These are phyloP conservation scores for Cladosporium austrohemisphaericum DNA, from an alignment of 2,329 filamentous ascomycete species.

Conservation along the genomic window DNA sequence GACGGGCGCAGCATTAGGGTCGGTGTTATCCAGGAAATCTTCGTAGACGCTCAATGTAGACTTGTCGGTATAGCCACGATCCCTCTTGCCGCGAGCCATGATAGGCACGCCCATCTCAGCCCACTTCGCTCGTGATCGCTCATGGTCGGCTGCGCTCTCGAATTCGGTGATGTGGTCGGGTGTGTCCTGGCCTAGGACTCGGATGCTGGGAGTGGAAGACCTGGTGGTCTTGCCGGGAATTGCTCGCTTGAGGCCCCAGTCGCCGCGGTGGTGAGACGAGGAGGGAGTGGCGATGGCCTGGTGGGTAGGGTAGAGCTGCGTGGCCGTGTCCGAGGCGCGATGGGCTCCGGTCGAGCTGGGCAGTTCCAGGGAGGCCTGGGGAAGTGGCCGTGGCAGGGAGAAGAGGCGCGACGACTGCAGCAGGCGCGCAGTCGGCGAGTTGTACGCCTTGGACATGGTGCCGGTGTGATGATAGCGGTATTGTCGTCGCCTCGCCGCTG, in stretches of 20 bases:
- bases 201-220: conserved; percentile 66
- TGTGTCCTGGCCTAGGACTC: conserved; percentile 75
- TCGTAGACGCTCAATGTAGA: conserved; percentile 38
- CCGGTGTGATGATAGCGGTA: conserved; percentile 1
- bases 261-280: conserved; percentile 69
- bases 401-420: conserved; percentile 87
- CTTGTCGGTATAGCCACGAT: conserved; percentile 17
- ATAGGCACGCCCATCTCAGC: conserved; percentile 75
- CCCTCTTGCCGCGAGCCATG: conserved; percentile 39
- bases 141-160: conserved; percentile 75
- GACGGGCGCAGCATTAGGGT: conserved; percentile 23
- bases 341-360: conserved; percentile 47
- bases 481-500: background rate
- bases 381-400: conserved; percentile 73
- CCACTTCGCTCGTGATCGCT: conserved; percentile 77
- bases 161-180: conserved; percentile 88
- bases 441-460: conserved; percentile 36
- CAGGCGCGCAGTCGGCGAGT: conserved; percentile 62
- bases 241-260: conserved; percentile 89
- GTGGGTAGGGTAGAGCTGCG: conserved; percentile 72
- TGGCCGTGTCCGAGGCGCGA: conserved; percentile 64
- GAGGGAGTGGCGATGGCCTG: conserved; percentile 76
- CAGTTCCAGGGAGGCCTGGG: conserved; percentile 50
- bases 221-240: conserved; percentile 73
- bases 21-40: conserved; percentile 43